Evolutionary conservation across 140 eudicot genomes (phyloP).

Genomic region (Bidens hawaiensis): DNA sequence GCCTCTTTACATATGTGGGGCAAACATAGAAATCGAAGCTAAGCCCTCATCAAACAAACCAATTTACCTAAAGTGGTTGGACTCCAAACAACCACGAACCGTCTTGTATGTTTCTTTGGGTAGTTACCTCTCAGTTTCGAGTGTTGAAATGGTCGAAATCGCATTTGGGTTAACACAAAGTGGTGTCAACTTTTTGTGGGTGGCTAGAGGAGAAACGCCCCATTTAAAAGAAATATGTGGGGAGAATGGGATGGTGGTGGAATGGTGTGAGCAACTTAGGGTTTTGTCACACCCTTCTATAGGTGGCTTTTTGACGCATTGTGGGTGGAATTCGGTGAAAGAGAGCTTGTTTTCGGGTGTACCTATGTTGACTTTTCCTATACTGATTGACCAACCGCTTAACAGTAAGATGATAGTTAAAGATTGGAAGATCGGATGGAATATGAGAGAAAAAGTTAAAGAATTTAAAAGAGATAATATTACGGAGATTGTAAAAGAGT

Average conservation of each 20-base stretch:
- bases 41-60: neutral
- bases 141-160: constrained; percentile 35
- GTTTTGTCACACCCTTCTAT: too few species aligned
- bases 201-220: constrained; percentile 31
- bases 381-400: constrained; percentile 33
- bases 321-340: too few species aligned
- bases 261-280: constrained; percentile 74
- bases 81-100: constrained; percentile 35
- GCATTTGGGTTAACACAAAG: constrained; percentile 24
- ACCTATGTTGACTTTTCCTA: too few species aligned
- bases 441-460: neutral
- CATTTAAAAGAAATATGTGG: constrained; percentile 22
- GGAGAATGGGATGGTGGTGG: constrained; percentile 31
- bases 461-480: constrained; percentile 21
- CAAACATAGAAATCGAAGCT: constrained; percentile 26
- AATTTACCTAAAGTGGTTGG: constrained; percentile 33
- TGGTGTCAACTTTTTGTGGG: constrained; percentile 45
- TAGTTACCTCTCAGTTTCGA: constrained; percentile 28
- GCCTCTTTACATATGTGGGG: constrained; percentile 50
- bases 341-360: too few species aligned
- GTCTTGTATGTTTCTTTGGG: constrained; percentile 51
- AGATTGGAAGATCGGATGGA: constrained; percentile 38
- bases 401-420: too few species aligned
- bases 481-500: constrained; percentile 17
- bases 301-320: too few species aligned